These are phyloP conservation scores for Avena insularis DNA, from an alignment of 176 grass and related monocot species.

Conservation along the genomic window DNA sequence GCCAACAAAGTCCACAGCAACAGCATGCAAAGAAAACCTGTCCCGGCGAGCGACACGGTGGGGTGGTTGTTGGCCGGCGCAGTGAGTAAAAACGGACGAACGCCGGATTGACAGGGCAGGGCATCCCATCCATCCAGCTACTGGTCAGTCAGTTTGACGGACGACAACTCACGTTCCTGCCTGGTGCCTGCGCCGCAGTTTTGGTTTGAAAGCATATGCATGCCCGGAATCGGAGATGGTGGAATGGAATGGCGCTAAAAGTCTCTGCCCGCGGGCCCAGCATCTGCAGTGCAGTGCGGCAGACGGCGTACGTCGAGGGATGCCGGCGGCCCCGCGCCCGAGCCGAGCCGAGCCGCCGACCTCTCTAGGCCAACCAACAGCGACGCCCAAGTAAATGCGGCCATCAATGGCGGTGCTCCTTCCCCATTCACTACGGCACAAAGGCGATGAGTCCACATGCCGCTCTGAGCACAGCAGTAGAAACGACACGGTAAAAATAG, in stretches of 20 bases:
- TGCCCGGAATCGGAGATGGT: neutral
- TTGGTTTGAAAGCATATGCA: neutral
- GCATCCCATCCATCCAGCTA: neutral
- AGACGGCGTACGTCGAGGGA: neutral
- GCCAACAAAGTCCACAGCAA: no score
- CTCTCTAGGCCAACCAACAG: constrained; percentile 27
- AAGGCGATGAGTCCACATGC: neutral
- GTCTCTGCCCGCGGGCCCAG: neutral
- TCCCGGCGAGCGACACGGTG: neutral
- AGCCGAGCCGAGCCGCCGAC: constrained; percentile 13
- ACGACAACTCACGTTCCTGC: neutral
- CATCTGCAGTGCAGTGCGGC: neutral
- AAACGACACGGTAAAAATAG: neutral
- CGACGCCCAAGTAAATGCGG: constrained; percentile 37
- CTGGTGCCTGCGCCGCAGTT: neutral
- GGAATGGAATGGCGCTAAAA: neutral
- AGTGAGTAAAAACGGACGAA: neutral
- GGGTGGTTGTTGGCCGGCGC: neutral
- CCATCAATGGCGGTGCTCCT: constrained; percentile 37
- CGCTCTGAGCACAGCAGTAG: neutral
- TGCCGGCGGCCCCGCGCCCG: no score
- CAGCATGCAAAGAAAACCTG: neutral
- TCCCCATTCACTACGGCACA: constrained; percentile 3
- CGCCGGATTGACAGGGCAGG: neutral
- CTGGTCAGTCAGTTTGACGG: neutral